A percentile compares a stretch with the other conserved stretches of the same genome.
Evolutionary conservation across 805 yeast genomes (phyloP).

Genomic region (Metschnikowia kofuensis): DNA sequence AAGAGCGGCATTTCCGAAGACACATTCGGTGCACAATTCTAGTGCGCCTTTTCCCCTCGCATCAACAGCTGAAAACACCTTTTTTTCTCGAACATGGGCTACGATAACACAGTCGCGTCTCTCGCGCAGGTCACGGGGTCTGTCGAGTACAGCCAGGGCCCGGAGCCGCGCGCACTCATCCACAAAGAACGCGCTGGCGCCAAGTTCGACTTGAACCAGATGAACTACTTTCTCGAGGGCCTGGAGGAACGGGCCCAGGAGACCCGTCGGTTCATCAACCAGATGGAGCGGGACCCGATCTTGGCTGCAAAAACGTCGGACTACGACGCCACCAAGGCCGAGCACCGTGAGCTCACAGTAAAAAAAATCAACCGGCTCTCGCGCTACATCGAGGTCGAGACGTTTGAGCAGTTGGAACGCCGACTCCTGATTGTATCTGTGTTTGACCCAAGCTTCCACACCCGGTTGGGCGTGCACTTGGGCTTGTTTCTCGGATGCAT

Average conservation of each 20-base stretch:
- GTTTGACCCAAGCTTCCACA: constrained; percentile 75
- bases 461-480: constrained; percentile 84
- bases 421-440: constrained; percentile 58
- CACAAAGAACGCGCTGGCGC: constrained; percentile 45
- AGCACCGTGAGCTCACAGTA: constrained; percentile 61
- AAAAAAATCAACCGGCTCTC: constrained; percentile 59
- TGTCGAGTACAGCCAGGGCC: constrained; percentile 20
- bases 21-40: background rate
- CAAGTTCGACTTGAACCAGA: constrained; percentile 28
- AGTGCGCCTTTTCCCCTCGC: no score
- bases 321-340: constrained; percentile 55
- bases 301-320: constrained; percentile 50
- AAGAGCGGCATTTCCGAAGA: no score
- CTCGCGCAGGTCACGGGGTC: constrained; percentile 14
- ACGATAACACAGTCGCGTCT: constrained; percentile 2
- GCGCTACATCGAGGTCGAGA: constrained; percentile 53
- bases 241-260: constrained; percentile 40
- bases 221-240: constrained; percentile 59
- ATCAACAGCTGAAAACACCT: background rate
- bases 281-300: constrained; percentile 66
- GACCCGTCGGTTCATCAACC: constrained; percentile 50
- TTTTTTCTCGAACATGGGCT: background rate
- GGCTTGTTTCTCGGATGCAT: constrained; percentile 81
- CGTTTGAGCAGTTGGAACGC: constrained; percentile 48
- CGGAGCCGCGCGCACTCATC: constrained; percentile 34